These are phyloP conservation scores for Candida verbasci DNA, from an alignment of 805 yeast genomes.

Conservation along the genomic window DNA sequence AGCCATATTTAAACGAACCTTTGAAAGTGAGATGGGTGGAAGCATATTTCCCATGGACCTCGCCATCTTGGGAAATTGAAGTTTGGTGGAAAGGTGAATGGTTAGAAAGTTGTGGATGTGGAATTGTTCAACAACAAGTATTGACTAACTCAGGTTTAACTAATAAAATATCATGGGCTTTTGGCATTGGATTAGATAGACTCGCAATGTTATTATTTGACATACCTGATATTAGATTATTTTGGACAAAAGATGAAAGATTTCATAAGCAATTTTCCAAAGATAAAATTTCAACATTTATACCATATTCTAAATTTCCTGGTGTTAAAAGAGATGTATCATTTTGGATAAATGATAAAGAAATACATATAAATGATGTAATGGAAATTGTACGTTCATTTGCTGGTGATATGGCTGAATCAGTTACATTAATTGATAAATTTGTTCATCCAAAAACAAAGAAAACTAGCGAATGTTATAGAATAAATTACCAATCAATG, in stretches of 20 bases:
- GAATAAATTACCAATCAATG: conserved; percentile 93
- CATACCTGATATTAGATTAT: conserved; percentile 88
- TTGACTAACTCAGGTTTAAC: conserved; percentile 66
- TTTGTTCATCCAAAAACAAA: conserved; percentile 83
- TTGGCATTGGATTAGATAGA: conserved; percentile 92
- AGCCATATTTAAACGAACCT: conserved; percentile 64
- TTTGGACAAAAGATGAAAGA: conserved; percentile 84
- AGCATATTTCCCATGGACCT: conserved; percentile 96
- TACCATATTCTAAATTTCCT: conserved; percentile 89
- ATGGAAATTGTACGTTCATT: conserved; percentile 86
- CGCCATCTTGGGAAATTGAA: conserved; percentile 97
- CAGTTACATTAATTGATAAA: conserved; percentile 74
- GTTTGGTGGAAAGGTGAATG: conserved; percentile 99
- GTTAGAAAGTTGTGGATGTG: conserved; percentile 97
- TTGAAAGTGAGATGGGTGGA: conserved; percentile 90
- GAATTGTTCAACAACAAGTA: conserved; percentile 78
- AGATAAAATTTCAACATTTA: conserved; percentile 66
- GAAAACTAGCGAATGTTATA: conserved; percentile 74
- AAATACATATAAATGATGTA: conserved; percentile 79
- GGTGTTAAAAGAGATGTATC: conserved; percentile 83
- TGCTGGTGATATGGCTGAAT: conserved; percentile 88
- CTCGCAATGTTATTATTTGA: conserved; percentile 95
- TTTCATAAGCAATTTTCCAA: conserved; percentile 68
- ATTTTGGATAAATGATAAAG: conserved; percentile 70
- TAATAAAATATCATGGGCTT: conserved; percentile 89